phyloP scores from a whole-genome alignment of 2,329 filamentous ascomycete species.

The Alternaria rosae region DNA sequence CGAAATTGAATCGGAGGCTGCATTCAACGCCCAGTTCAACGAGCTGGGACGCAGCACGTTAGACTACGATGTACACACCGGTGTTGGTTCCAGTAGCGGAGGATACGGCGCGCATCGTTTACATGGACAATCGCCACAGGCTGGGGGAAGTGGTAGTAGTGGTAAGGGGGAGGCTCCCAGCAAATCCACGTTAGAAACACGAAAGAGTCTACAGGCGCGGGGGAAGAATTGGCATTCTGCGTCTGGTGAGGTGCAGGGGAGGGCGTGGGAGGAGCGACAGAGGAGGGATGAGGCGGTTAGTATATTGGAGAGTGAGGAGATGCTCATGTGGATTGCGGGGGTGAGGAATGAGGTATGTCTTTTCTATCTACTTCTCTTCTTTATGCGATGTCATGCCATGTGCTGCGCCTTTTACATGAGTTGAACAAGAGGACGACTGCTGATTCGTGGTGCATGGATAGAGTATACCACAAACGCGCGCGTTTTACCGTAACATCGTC shows the following conservation, averaged over 20 bases:
- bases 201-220: conserved; percentile 40
- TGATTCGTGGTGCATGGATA: neutral
- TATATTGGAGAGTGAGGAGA: conserved; percentile 46
- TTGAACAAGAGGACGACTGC: neutral
- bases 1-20: neutral
- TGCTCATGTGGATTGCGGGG: conserved; percentile 47
- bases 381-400: too few species aligned
- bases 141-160: neutral
- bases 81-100: neutral
- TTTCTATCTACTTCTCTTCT: neutral
- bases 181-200: conserved; percentile 25
- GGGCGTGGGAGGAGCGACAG: conserved; percentile 29
- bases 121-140: neutral
- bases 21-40: neutral
- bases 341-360: conserved; percentile 44
- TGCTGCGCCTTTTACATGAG: too few species aligned
- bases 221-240: conserved; percentile 9
- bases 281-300: conserved; percentile 38
- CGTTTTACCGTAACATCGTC: conserved; percentile 41
- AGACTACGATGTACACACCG: neutral
- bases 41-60: too few species aligned
- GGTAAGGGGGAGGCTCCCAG: neutral
- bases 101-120: neutral
- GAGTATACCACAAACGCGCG: conserved; percentile 43
- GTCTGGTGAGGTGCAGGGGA: neutral